Evolutionary conservation across 2,329 filamentous ascomycete species (phyloP), one percentile per base, ranked within the genome.

Genomic region (Phoma sp.): DNA sequence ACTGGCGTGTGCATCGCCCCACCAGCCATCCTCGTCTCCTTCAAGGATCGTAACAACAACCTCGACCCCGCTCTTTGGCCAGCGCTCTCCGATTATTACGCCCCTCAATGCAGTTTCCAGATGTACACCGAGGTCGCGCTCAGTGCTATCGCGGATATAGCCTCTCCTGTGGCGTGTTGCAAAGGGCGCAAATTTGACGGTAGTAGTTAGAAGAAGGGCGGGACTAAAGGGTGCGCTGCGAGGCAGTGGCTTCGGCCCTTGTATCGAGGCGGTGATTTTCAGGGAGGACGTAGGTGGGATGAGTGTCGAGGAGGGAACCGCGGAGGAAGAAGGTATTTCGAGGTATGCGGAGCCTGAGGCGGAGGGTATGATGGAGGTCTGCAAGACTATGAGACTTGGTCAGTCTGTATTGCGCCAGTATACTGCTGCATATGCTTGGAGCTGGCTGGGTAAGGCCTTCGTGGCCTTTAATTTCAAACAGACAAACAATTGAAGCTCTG

Each of bases 51-150:
- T 97, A 42, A 99, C 87, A 15, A 96, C 88, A 33, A 99, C 88
- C 72, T 99, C 95, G n/a, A 96, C 88, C 37, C 92, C 93, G 73
- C 92, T 96, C 81, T 99, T 99, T n/a, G 95, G 95, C 91, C 93
- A 99, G 53, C 93, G 83, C 72, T 97, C 93, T 12, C 92, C 92
- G 69, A 98, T 93, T 43, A 98, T 87, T 7, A 92, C 90, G 1
- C 93, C 93, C 28, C 92, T 85, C 43, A 99, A 81, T 21, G 95
- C 93, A 14, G 92, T 93, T 75, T 98, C 93, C 3, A 99, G 80
- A 73, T 98, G 93, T 10, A 93, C 89, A 11, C 91, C 91, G 2
- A 99, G 82, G 71, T 99, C 95, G 43, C 93, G 85, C 78, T 99
- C 95, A 57, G 84, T 88, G 14, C 88, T 83, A 73, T 98, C 93